Percentiles rank a stretch among this genome's conserved stretches.
Evolutionary conservation across 1,284 basidiomycete genomes (phyloP).

Genomic region (Sphaerobolus stellatus): DNA sequence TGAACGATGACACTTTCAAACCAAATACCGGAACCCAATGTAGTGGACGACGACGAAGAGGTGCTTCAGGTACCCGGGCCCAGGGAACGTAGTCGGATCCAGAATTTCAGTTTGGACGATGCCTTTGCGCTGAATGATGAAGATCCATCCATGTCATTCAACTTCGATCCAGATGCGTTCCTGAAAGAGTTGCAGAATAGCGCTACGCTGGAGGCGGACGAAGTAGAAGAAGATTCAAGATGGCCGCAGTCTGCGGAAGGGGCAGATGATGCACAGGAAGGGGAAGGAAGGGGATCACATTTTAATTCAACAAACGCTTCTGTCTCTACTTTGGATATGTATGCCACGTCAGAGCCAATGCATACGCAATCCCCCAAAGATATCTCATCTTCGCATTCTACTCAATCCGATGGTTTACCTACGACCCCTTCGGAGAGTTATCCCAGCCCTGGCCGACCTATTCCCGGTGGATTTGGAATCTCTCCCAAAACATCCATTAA

Average conservation of each 20-base stretch:
- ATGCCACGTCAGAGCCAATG: slow-evolving; percentile 29
- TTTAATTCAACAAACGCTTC: slow-evolving; percentile 46
- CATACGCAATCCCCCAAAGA: slow-evolving; percentile 26
- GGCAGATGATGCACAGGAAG: slow-evolving; percentile 17
- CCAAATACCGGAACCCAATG: too few species aligned
- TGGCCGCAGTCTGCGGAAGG: slow-evolving; percentile 21
- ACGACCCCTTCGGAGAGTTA: slow-evolving; percentile 27
- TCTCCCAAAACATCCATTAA: slow-evolving; percentile 39
- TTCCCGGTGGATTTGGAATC: not conserved
- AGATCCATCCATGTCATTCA: slow-evolving; percentile 33
- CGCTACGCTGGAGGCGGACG: slow-evolving; percentile 25
- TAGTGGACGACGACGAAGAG: not conserved
- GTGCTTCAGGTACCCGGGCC: not conserved
- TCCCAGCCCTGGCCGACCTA: too few species aligned
- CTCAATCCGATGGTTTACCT: slow-evolving; percentile 16
- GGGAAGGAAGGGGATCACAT: slow-evolving; percentile 16
- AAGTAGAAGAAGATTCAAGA: slow-evolving; percentile 31
- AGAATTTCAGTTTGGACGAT: slow-evolving; percentile 57
- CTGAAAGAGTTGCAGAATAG: slow-evolving; percentile 59
- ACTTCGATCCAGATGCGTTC: slow-evolving; percentile 57
- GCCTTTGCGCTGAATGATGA: slow-evolving; percentile 63
- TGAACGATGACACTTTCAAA: too few species aligned
- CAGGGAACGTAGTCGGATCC: not conserved
- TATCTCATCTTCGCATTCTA: slow-evolving; percentile 21
- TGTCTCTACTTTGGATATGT: slow-evolving; percentile 58